These are phyloP conservation scores for Leucocoprinus sp. DNA, from an alignment of 768 basidiomycete species.

Conservation along the genomic window DNA sequence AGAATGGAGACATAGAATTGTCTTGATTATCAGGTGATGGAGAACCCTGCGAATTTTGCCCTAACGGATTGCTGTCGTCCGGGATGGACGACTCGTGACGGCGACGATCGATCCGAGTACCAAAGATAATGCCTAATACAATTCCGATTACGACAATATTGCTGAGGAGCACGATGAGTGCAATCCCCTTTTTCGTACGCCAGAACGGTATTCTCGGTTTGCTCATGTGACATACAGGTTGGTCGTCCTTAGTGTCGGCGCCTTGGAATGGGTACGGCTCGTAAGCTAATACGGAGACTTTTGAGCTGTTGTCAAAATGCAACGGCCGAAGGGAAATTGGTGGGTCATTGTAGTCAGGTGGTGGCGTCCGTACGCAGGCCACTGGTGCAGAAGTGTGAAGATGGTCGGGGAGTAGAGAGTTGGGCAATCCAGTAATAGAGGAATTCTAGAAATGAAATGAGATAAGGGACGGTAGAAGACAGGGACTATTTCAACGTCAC, in stretches of 20 bases:
- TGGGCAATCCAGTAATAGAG: not conserved
- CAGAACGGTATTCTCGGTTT: not conserved
- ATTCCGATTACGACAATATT: conserved; percentile 4
- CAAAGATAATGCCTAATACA: conserved; percentile 8
- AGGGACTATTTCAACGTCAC: not conserved
- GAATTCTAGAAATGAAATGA: not conserved
- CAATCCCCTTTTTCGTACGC: conserved; percentile 4
- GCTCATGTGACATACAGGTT: not conserved
- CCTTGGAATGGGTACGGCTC: not conserved
- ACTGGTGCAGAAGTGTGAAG: not conserved
- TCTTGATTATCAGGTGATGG: not conserved
- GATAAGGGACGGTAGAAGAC: not conserved
- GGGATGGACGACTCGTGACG: not conserved
- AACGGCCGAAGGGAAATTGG: not conserved
- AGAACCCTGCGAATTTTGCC: not conserved
- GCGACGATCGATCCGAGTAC: too few relatives aligned
- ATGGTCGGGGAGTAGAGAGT: too few relatives aligned
- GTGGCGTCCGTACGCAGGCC: not conserved
- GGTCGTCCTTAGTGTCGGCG: not conserved
- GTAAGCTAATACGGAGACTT: not conserved
- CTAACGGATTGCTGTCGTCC: not conserved
- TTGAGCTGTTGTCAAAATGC: not conserved
- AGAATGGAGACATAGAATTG: too few relatives aligned
- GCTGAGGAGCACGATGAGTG: conserved; percentile 3
- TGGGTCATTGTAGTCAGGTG: not conserved